Evolutionary conservation across 2,329 filamentous ascomycete genomes (phyloP).

Genomic region (Ophiocordyceps camponoti-leonardi): DNA sequence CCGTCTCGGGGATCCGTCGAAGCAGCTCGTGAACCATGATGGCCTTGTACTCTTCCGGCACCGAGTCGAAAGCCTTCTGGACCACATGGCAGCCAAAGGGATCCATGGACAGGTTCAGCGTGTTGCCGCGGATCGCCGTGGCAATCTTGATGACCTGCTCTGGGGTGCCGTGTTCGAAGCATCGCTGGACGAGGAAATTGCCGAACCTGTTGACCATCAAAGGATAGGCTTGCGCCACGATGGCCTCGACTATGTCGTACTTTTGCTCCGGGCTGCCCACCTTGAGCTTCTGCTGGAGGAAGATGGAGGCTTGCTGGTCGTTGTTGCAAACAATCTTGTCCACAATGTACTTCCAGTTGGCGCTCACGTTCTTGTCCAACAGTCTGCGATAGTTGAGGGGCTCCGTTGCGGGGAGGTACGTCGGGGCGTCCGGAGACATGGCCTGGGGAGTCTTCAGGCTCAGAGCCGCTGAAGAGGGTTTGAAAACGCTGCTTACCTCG

Average conservation of each 20-base stretch:
- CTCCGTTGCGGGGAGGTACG: constrained; percentile 74
- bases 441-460: constrained; percentile 18
- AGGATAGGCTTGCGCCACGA: constrained; percentile 84
- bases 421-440: constrained; percentile 41
- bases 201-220: constrained; percentile 98
- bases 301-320: constrained; percentile 97
- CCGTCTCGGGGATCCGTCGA: constrained; percentile 87
- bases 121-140: constrained; percentile 84
- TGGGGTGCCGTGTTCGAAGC: constrained; percentile 92
- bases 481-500: constrained; percentile 24
- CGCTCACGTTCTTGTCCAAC: constrained; percentile 87
- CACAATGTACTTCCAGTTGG: constrained; percentile 98
- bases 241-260: constrained; percentile 90
- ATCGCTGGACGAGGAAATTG: constrained; percentile 95
- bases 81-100: constrained; percentile 96
- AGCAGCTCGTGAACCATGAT: constrained; percentile 98
- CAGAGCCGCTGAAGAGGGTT: neutral
- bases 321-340: constrained; percentile 99
- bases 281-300: constrained; percentile 97
- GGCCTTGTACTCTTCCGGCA: constrained; percentile 93
- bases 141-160: constrained; percentile 94
- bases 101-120: constrained; percentile 90
- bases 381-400: constrained; percentile 92
- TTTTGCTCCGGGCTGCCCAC: constrained; percentile 90
- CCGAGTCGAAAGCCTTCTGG: constrained; percentile 95